Base-by-base conservation (phyloP, 2,329 filamentous ascomycete species). In the Monosporascus sp. region DNA sequence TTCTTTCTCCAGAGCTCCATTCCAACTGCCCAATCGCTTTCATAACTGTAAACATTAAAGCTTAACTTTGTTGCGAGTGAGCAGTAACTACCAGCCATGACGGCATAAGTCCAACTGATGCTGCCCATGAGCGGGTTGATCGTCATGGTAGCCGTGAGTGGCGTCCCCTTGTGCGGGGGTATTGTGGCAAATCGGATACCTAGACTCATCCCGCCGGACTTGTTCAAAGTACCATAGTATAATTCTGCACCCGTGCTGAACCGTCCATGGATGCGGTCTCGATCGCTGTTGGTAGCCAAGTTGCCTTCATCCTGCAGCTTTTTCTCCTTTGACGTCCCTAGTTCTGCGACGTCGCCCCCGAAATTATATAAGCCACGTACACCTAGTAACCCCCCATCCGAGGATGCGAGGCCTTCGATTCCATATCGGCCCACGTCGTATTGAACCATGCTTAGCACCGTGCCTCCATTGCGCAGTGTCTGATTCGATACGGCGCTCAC, bases 1-100 rank as follows among this genome's bases (percentile, higher is more conserved):
- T 76, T 77, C 63, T 83, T 87, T 65, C 89, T 85, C 93, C 94
- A 99, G 44, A 97, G 76, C 74, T 99, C 94, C 74, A 90, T 89
- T 15, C 94, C 94, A 24, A 97, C 81, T 25, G 91, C 87, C 77
- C 96, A 87, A 54, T 94, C 89, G 67, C 90, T 96, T 75, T 99
- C 94, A 75, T 97, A 99, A 68, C 90, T 96, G 73, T 97, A 97
- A 49, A 97, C 88, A 65, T 99, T 99, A 73, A 99, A 99, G 66
- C 95, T 91, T 73, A 97, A 93, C 49, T 88, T 85, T 22, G 91
- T 95, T 58, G 91, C 94, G 49, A 99, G 80, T 11, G 90, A 89
- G 61, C 96, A 83, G 63, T 90, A 85, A 36, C 82, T 82, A 3
- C 90, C 90, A 2, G 93, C 93, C 65, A 90, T 88, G 48, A 97